These are phyloP conservation scores for Pittosporum tobira DNA, from an alignment of 129 eudicot species.

Conservation along the genomic window DNA sequence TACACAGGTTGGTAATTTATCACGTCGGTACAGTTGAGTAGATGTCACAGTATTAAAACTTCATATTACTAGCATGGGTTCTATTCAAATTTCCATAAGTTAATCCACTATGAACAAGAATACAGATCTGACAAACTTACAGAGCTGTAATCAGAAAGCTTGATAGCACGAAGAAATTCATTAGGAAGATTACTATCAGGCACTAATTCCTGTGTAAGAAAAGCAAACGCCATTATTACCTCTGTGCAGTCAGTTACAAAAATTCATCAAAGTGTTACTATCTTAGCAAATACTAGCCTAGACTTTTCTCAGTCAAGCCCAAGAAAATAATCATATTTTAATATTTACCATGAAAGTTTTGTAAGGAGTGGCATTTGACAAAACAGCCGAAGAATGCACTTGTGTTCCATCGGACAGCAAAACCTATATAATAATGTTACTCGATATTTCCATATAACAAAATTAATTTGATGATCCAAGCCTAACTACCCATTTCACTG, in stretches of 20 bases:
- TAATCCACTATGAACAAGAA: no score
- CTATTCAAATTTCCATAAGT: neutral
- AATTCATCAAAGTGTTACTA: neutral
- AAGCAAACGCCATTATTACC: slow-evolving; percentile 3
- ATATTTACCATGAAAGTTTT: slow-evolving; percentile 77
- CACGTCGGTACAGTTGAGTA: neutral
- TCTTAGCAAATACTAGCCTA: neutral
- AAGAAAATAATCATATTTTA: slow-evolving; percentile 9
- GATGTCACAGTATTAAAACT: neutral
- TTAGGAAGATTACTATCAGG: slow-evolving; percentile 71
- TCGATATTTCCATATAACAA: slow-evolving; percentile 1
- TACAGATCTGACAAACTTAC: slow-evolving; percentile 53
- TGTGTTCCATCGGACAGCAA: slow-evolving; percentile 75
- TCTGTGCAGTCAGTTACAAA: neutral
- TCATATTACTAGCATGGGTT: neutral
- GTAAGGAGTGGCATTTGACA: slow-evolving; percentile 92
- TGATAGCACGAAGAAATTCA: slow-evolving; percentile 63
- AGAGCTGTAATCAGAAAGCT: slow-evolving; percentile 72
- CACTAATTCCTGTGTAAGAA: slow-evolving; percentile 62
- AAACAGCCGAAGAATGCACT: slow-evolving; percentile 69
- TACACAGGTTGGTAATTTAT: neutral
- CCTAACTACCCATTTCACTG: slow-evolving; percentile 12
- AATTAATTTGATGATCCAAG: slow-evolving; percentile 12
- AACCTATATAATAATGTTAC: slow-evolving; percentile 47
- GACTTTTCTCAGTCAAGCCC: slow-evolving; percentile 10